Conservation (phyloP, 1,284 basidiomycete species). For the Apiotrichum veenhuisii region DNA sequence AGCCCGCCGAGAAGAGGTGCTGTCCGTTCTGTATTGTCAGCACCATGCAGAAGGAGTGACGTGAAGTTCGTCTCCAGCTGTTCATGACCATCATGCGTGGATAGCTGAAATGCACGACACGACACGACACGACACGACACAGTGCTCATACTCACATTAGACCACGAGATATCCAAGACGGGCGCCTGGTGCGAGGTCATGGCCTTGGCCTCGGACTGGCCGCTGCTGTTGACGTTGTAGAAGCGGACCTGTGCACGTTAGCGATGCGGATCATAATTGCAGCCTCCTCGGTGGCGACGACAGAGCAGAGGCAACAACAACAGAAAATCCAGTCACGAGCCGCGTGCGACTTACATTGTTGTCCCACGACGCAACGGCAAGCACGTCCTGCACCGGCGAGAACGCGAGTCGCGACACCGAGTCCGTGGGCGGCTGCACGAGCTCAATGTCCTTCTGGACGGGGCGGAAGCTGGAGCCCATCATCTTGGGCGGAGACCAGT, state of each 20-base stretch:
- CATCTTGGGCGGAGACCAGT: constrained; percentile 13
- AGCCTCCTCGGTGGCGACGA: too few relatives aligned
- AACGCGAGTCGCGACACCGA: constrained; percentile 69
- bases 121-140: too few relatives aligned
- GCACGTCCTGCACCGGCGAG: constrained; percentile 61
- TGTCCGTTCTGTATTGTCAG: constrained; percentile 59
- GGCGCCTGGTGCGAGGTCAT: constrained; percentile 79
- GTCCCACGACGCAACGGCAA: constrained; percentile 74
- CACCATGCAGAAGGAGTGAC: too few relatives aligned
- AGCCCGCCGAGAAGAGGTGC: constrained; percentile 78
- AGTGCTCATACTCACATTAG: constrained; percentile 54
- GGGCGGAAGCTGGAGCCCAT: constrained; percentile 25
- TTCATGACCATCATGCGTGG: too few relatives aligned
- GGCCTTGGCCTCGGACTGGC: constrained; percentile 67
- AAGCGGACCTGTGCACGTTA: constrained; percentile 52
- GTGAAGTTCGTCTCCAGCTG: neutral
- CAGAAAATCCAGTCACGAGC: too few relatives aligned
- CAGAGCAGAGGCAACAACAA: too few relatives aligned
- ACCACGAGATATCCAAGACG: constrained; percentile 78
- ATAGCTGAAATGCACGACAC: too few relatives aligned
- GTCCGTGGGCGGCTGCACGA: constrained; percentile 66
- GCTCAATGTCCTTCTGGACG: constrained; percentile 64
- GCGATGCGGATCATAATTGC: too few relatives aligned
- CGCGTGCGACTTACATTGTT: constrained; percentile 66
- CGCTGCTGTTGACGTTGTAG: constrained; percentile 55